Percentiles rank a stretch among this genome's conserved stretches.
phyloP scores from a whole-genome alignment of 768 basidiomycete genomes.

The Leccinum ochraceum region DNA sequence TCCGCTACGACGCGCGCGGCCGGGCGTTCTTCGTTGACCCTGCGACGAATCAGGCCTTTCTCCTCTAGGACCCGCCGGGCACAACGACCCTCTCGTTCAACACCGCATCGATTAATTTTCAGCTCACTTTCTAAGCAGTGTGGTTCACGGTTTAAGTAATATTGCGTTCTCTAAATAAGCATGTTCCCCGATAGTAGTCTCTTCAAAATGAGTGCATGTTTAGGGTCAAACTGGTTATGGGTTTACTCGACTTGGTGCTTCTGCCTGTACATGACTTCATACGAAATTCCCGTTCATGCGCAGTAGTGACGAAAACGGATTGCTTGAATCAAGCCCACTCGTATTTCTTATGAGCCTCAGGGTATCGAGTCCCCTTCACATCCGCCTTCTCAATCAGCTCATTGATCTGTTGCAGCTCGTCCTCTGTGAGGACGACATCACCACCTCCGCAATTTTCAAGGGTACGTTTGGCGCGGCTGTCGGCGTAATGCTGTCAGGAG shows the following conservation, averaged over 20 bases:
- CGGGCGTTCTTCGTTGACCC: background rate
- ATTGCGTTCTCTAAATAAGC: too few species aligned
- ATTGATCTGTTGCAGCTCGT: constrained; percentile 43
- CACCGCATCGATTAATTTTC: too few species aligned
- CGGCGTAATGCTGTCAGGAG: background rate
- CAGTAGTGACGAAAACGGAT: background rate
- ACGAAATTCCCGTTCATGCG: background rate
- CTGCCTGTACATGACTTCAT: background rate
- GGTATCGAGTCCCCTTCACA: constrained; percentile 45
- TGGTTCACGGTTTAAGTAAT: too few species aligned
- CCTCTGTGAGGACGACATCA: constrained; percentile 40
- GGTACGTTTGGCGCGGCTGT: constrained; percentile 40
- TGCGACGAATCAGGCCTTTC: background rate
- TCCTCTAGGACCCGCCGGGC: background rate
- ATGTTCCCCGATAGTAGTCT: too few species aligned
- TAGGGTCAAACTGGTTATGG: background rate
- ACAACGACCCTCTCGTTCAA: too few species aligned
- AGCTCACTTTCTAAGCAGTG: too few species aligned
- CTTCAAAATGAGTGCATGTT: too few species aligned
- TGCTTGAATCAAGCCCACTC: constrained; percentile 31
- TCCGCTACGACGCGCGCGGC: background rate
- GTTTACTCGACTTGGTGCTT: background rate
- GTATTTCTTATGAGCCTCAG: constrained; percentile 13
- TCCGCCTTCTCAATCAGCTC: constrained; percentile 36
- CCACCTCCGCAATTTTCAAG: constrained; percentile 47